Evolutionary conservation across 805 yeast genomes (phyloP).

Genomic region (Candida sanyiensis): DNA sequence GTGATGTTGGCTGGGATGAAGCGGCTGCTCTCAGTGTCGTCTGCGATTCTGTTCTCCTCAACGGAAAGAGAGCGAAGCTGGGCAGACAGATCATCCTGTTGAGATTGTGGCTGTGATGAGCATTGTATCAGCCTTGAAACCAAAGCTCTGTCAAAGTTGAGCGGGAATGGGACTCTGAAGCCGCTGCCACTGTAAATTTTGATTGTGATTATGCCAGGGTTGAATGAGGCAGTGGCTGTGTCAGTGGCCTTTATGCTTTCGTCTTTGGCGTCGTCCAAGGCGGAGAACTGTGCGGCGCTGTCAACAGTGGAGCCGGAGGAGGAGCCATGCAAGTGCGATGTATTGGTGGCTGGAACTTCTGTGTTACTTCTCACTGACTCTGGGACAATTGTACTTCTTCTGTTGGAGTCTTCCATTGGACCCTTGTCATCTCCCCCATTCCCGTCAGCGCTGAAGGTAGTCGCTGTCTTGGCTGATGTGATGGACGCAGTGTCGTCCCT

Average conservation of each 20-base stretch:
- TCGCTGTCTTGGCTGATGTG: constrained; percentile 7
- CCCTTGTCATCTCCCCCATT: constrained; percentile 1
- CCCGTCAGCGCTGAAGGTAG: neutral
- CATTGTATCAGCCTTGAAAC: constrained; percentile 62
- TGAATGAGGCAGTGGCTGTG: constrained; percentile 21
- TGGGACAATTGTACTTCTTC: constrained; percentile 12
- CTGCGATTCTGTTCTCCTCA: constrained; percentile 24
- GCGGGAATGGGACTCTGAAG: constrained; percentile 63
- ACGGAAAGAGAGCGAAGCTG: constrained; percentile 18
- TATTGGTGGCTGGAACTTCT: neutral
- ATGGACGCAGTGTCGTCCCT: constrained; percentile 10
- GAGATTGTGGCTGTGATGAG: constrained; percentile 28
- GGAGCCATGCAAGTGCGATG: neutral
- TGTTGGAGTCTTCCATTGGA: constrained; percentile 2
- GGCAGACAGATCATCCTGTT: constrained; percentile 18
- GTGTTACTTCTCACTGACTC: neutral
- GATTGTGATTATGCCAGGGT: constrained; percentile 72
- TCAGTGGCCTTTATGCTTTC: constrained; percentile 2
- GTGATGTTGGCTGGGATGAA: constrained; percentile 49
- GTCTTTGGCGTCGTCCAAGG: constrained; percentile 5
- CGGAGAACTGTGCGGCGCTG: constrained; percentile 1
- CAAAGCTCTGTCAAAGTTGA: constrained; percentile 58
- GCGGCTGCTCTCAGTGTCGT: constrained; percentile 1
- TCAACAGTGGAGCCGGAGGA: constrained; percentile 1
- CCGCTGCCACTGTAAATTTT: constrained; percentile 68